Conservation (phyloP, 2,329 filamentous ascomycete genomes). For the Hymenoscyphus salicellus region DNA sequence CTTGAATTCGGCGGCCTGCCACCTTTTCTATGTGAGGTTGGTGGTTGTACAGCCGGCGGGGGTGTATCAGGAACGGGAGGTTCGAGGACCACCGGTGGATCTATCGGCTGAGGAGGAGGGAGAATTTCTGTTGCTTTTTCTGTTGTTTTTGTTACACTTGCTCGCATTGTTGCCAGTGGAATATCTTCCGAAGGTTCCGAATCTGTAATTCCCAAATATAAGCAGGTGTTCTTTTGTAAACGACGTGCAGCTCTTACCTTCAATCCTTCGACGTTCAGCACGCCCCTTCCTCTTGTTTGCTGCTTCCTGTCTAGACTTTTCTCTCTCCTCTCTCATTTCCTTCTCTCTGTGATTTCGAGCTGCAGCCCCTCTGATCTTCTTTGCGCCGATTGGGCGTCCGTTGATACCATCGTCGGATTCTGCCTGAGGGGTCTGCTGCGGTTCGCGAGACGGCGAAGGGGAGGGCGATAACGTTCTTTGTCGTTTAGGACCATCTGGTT, state of each 20-base stretch:
- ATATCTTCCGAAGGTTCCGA: slow-evolving; percentile 70
- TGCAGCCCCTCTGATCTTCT: slow-evolving; percentile 57
- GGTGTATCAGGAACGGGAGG: slow-evolving; percentile 48
- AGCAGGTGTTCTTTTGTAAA: slow-evolving; percentile 25
- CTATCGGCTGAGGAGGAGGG: slow-evolving; percentile 32
- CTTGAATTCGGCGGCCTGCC: slow-evolving; percentile 62
- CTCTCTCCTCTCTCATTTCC: slow-evolving; percentile 69
- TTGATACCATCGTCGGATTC: slow-evolving; percentile 70
- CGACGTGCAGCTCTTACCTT: slow-evolving; percentile 55
- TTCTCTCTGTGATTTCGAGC: slow-evolving; percentile 60
- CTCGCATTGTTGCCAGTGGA: slow-evolving; percentile 45
- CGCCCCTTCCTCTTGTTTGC: slow-evolving; percentile 78
- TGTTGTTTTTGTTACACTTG: slow-evolving; percentile 24
- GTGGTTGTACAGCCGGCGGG: slow-evolving; percentile 39
- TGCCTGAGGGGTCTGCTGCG: slow-evolving; percentile 49
- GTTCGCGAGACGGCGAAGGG: slow-evolving; percentile 55
- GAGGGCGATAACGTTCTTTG: slow-evolving; percentile 80
- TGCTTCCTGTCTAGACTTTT: slow-evolving; percentile 70
- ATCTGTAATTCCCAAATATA: slow-evolving; percentile 48
- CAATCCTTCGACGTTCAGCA: slow-evolving; percentile 74
- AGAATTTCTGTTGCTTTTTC: slow-evolving; percentile 29
- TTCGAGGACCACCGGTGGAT: slow-evolving; percentile 47
- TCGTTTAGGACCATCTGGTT: slow-evolving; percentile 69
- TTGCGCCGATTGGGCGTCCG: slow-evolving; percentile 49
- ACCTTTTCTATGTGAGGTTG: slow-evolving; percentile 59